Base-by-base conservation (phyloP, 2,329 filamentous ascomycete species). In the Dactylonectria macrodidyma region DNA sequence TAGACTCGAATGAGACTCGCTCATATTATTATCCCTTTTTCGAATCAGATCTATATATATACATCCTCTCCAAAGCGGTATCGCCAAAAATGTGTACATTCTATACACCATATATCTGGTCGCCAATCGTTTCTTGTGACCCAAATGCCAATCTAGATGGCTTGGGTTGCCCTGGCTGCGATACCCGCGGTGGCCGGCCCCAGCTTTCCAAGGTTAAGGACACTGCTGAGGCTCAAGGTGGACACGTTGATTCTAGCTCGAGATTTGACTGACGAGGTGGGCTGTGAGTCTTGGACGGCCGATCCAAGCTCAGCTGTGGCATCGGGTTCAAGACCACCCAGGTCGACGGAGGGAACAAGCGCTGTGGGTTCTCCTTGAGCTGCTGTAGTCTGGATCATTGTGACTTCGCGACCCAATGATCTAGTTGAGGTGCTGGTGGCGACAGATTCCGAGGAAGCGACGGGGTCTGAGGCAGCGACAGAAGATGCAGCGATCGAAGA, bases 161-260 rank as follows among this genome's bases (percentile, higher is more conserved):
- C 47, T n/a, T 52, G 55, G 0, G 71, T 74, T 4, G 73, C 73
- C 36, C 72, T 66, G 48, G 71, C 69, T 30, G 68, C 65, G 26
- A 74, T 58, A 3, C 54, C 66, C 6, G 56, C 44, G 7, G 66
- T 66, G 41, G 68, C 68, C 2, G 52, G 52, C 16, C 24, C 72
- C 56, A 86, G 74, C 62, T 82, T 85, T 34, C 85, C 85, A 11
- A 87, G 76, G 57, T 83, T 78, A 48, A 87, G 75, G 52, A 79
- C 75, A 64, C 82, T 86, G 71, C 78, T 83, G 55, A 87, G 76
- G 7, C 76, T 79, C 65, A 86, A 64, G 9, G 81, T 82, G 36
- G 78, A 81, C 9, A 85, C 66, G 67, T 85, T 78, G 64, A 85
- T 80, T 1, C 75, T 68, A 30, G 26, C 38, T 16, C 66, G 54